These are phyloP conservation scores for Mycosphaerella sp. DNA, from an alignment of 2,329 filamentous ascomycete species.

Conservation along the genomic window DNA sequence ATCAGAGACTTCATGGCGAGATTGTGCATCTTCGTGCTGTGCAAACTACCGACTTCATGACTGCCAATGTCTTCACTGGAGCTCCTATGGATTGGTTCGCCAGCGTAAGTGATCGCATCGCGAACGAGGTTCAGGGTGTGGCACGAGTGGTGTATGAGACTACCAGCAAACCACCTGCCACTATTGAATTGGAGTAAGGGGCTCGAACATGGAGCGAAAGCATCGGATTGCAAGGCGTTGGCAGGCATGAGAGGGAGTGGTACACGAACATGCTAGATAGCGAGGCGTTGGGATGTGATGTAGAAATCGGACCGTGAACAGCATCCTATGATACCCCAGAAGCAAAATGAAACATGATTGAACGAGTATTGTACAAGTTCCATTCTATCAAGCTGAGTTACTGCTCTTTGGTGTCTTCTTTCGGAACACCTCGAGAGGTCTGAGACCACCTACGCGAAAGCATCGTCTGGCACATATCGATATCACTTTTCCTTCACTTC, in stretches of 20 bases:
- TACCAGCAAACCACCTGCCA: slow-evolving; percentile 63
- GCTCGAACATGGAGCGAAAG: background rate
- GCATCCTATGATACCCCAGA: slow-evolving; percentile 9
- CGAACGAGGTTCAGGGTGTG: slow-evolving; percentile 70
- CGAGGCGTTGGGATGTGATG: slow-evolving; percentile 1
- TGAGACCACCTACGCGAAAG: too few species aligned
- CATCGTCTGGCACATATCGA: too few species aligned
- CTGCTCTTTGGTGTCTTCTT: too few species aligned
- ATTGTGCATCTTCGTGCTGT: slow-evolving; percentile 59
- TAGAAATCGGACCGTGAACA: too few species aligned
- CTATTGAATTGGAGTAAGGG: slow-evolving; percentile 65
- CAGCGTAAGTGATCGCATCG: slow-evolving; percentile 60
- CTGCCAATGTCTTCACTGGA: slow-evolving; percentile 63
- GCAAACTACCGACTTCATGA: slow-evolving; percentile 66
- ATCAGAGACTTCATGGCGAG: slow-evolving; percentile 61
- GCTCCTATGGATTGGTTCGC: slow-evolving; percentile 56
- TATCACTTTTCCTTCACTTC: too few species aligned
- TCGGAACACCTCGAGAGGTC: too few species aligned
- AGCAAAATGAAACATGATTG: background rate
- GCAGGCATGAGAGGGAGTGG: background rate
- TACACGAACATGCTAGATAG: background rate
- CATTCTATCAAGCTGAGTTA: too few species aligned
- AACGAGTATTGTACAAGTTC: background rate
- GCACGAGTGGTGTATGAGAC: slow-evolving; percentile 65
- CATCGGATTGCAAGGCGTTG: background rate